Percentiles rank a stretch among this genome's conserved stretches.
These are phyloP conservation scores for Zymoseptoria ardabiliae DNA, from an alignment of 2,329 filamentous ascomycete genomes.

Conservation along the genomic window DNA sequence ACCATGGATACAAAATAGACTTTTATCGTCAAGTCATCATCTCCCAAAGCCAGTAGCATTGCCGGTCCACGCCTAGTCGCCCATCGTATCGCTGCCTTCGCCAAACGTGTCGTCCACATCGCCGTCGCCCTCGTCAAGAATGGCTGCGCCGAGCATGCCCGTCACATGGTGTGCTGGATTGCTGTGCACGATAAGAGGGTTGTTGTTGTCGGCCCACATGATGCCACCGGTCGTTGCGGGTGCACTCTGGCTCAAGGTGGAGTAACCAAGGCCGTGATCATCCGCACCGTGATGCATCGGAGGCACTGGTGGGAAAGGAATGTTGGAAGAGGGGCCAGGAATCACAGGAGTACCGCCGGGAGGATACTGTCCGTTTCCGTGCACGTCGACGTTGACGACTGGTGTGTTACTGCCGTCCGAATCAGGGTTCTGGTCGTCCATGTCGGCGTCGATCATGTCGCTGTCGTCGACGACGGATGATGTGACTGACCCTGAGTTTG, in stretches of 20 bases:
- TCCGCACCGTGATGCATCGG: background rate
- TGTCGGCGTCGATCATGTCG: constrained; percentile 25
- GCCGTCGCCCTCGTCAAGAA: constrained; percentile 34
- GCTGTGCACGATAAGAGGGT: constrained; percentile 5
- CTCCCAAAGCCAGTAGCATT: background rate
- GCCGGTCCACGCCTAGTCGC: constrained; percentile 8
- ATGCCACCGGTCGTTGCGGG: constrained; percentile 23
- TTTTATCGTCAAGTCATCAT: background rate
- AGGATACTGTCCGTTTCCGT: constrained; percentile 14
- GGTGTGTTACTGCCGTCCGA: constrained; percentile 25
- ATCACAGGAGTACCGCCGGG: constrained; percentile 23
- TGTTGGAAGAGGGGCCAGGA: constrained; percentile 10
- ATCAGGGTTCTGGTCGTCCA: constrained; percentile 24
- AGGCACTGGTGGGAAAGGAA: constrained; percentile 10
- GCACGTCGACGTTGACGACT: constrained; percentile 23
- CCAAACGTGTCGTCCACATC: constrained; percentile 38
- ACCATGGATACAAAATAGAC: background rate
- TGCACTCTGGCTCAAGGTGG: constrained; percentile 23
- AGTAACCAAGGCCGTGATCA: constrained; percentile 4
- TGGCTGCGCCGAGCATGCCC: constrained; percentile 32
- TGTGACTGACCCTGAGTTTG: constrained; percentile 16
- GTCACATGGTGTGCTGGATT: constrained; percentile 29
- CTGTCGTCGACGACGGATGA: constrained; percentile 19
- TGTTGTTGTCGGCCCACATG: constrained; percentile 12
- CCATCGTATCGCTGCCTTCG: constrained; percentile 40